A percentile compares a stretch with the other conserved stretches of the same genome.
Conservation (phyloP, 495 filamentous ascomycete genomes). For the Penicillium crystallinum region DNA sequence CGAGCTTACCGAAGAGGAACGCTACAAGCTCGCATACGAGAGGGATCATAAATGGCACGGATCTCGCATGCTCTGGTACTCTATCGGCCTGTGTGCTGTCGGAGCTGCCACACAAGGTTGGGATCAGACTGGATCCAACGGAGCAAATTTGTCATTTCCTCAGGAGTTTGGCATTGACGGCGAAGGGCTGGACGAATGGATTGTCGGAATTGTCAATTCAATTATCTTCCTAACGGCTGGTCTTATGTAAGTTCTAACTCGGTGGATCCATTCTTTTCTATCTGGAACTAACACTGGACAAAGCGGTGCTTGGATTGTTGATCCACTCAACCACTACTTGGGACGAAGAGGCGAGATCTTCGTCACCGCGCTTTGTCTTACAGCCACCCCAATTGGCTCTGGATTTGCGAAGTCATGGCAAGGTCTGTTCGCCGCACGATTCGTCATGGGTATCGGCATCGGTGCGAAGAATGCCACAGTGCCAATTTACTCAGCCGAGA, state of each 20-base stretch:
- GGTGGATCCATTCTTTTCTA: conserved; percentile 5
- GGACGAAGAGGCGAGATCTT: conserved; percentile 56
- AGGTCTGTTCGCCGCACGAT: conserved; percentile 48
- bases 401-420: conserved; percentile 50
- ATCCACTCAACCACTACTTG: conserved; percentile 51
- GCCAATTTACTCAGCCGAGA: conserved; percentile 62
- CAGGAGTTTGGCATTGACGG: conserved; percentile 47
- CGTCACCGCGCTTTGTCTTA: conserved; percentile 47
- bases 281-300: conserved; percentile 11
- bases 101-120: conserved; percentile 46
- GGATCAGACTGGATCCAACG: conserved; percentile 67
- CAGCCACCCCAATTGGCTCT: conserved; percentile 46
- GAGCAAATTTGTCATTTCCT: conserved; percentile 58
- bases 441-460: conserved; percentile 59
- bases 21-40: conserved; percentile 22
- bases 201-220: conserved; percentile 56
- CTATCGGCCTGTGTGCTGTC: conserved; percentile 28
- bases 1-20: conserved; percentile 23
- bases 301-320: conserved; percentile 47
- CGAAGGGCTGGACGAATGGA: conserved; percentile 43
- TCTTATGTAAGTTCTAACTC: conserved; percentile 36
- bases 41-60: conserved; percentile 33
- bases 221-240: conserved; percentile 30
- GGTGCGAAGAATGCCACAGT: conserved; percentile 58
- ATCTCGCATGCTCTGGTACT: conserved; percentile 31